These are phyloP conservation scores for Nemania serpens DNA, from an alignment of 2,329 filamentous ascomycete species.

Conservation along the genomic window DNA sequence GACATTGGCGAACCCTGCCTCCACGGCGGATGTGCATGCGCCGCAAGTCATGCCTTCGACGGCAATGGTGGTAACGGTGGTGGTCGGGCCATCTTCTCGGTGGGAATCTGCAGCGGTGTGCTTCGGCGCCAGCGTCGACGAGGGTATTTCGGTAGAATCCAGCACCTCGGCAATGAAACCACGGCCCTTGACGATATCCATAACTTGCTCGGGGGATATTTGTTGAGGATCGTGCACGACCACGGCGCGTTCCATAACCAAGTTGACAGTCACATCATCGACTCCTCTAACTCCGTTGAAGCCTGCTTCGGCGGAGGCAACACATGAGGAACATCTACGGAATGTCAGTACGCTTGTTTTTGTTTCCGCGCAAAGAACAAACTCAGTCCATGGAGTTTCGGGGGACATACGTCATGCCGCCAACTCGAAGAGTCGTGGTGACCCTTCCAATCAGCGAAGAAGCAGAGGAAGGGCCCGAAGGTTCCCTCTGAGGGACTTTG, in stretches of 20 bases:
- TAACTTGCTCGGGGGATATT: slow-evolving; percentile 75
- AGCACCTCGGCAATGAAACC: slow-evolving; percentile 91
- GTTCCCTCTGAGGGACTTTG: slow-evolving; percentile 50
- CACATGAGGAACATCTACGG: slow-evolving; percentile 87
- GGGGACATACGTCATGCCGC: slow-evolving; percentile 71
- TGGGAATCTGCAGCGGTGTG: slow-evolving; percentile 41
- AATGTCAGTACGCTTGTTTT: slow-evolving; percentile 37
- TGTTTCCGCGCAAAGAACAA: not conserved
- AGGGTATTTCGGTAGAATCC: slow-evolving; percentile 71
- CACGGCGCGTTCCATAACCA: slow-evolving; percentile 96
- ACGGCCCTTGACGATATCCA: slow-evolving; percentile 86
- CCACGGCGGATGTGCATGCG: slow-evolving; percentile 84
- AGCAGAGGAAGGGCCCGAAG: slow-evolving; percentile 40
- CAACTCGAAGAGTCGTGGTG: slow-evolving; percentile 87
- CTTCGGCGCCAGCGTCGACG: slow-evolving; percentile 51
- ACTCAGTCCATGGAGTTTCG: not conserved
- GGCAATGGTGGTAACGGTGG: slow-evolving; percentile 74
- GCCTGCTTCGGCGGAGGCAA: slow-evolving; percentile 89
- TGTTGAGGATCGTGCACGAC: slow-evolving; percentile 81
- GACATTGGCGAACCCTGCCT: slow-evolving; percentile 77
- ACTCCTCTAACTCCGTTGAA: slow-evolving; percentile 83
- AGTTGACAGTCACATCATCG: slow-evolving; percentile 84
- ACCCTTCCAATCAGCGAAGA: slow-evolving; percentile 68
- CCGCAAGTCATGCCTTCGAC: slow-evolving; percentile 92
- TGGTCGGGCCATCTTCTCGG: slow-evolving; percentile 46